A percentile compares a stretch with the other conserved stretches of the same genome.
Conservation (phyloP, 176 grass and related monocot genomes). For the Musa itinerans region DNA sequence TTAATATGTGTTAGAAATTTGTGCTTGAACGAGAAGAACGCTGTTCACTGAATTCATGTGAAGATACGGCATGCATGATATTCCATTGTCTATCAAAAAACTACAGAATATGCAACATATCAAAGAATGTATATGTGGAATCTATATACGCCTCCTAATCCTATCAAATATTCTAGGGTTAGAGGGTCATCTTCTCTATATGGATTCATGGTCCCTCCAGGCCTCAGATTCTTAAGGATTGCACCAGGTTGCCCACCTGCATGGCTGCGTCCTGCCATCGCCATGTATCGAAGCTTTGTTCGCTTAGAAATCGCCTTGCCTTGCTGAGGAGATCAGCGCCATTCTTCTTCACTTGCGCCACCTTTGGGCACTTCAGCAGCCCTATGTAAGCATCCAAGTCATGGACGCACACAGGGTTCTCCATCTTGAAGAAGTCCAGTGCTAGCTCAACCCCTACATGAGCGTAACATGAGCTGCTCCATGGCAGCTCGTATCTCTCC, state of each 20-base stretch:
- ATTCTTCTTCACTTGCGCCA: background rate
- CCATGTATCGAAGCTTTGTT: background rate
- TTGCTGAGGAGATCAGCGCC: background rate
- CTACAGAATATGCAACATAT: too few species aligned
- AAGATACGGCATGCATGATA: too few species aligned
- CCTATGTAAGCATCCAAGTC: slow-evolving; percentile 1
- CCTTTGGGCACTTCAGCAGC: background rate
- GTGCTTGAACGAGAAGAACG: too few species aligned
- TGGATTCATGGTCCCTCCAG: background rate
- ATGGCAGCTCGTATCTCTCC: background rate
- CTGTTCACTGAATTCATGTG: too few species aligned
- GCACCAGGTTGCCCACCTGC: slow-evolving; percentile 1
- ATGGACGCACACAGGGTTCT: slow-evolving; percentile 1
- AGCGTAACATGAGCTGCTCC: background rate
- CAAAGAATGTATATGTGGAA: too few species aligned
- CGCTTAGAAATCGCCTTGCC: background rate
- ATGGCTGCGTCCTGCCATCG: background rate
- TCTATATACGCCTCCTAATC: background rate
- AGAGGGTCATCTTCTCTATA: background rate
- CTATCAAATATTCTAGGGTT: background rate
- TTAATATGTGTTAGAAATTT: too few species aligned
- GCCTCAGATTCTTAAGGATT: background rate
- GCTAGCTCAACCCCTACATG: slow-evolving; percentile 8
- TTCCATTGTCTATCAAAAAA: too few species aligned
- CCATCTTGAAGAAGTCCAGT: background rate